These are phyloP conservation scores for Collybiopsis confluens DNA, from an alignment of 768 basidiomycete species.

Conservation along the genomic window DNA sequence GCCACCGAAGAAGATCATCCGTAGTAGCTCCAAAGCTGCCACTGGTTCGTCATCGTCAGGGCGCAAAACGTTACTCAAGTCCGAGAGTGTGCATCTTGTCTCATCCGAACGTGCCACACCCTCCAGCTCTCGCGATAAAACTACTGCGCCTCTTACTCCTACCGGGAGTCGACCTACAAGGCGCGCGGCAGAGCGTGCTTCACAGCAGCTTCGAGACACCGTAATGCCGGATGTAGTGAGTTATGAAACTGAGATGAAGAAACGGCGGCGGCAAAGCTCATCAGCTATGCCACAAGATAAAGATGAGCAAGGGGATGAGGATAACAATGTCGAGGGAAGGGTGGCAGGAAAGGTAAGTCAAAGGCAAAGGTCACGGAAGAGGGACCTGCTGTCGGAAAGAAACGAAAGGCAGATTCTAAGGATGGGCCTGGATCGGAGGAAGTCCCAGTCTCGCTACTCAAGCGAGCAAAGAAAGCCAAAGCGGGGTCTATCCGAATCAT, in stretches of 20 bases:
- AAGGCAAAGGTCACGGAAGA: neutral
- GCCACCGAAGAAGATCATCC: neutral
- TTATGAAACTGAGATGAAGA: conserved; percentile 64
- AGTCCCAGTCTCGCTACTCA: neutral
- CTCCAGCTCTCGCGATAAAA: neutral
- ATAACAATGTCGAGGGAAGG: conserved; percentile 16
- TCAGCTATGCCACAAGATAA: conserved; percentile 26
- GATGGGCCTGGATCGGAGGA: neutral
- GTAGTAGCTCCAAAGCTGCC: neutral
- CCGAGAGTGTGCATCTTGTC: conserved; percentile 1
- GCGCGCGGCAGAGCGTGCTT: conserved; percentile 41
- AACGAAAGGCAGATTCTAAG: conserved; percentile 4
- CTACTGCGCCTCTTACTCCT: neutral
- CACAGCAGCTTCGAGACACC: conserved; percentile 52
- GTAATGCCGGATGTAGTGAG: conserved; percentile 77
- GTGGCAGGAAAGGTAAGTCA: neutral
- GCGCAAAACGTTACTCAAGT: neutral
- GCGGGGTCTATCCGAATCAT: conserved; percentile 43
- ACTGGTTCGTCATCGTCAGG: neutral
- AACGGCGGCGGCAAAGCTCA: conserved; percentile 25
- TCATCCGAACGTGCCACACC: neutral
- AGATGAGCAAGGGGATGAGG: conserved; percentile 22
- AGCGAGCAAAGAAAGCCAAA: conserved; percentile 3
- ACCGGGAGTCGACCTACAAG: conserved; percentile 17
- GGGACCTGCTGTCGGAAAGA: conserved; percentile 1